Evolutionary conservation across 2,329 filamentous ascomycete species (phyloP), one percentile per base, ranked within the genome.

Genomic region (Berkeleyomyces rouxiae): DNA sequence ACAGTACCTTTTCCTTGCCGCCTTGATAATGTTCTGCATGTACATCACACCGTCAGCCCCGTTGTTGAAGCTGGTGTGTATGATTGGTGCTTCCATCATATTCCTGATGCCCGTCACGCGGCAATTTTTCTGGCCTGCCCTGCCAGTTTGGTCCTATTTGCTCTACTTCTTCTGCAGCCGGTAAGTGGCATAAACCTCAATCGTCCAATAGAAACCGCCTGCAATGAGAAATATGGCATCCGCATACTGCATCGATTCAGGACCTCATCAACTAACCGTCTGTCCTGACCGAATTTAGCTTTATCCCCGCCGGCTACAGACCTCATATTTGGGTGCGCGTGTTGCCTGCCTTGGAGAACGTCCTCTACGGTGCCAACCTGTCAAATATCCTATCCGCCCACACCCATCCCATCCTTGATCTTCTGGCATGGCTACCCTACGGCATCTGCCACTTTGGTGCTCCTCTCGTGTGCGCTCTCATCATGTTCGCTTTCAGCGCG

Each of bases 311-410:
- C 68, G 87, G 92, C 70, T 93, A 90, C 76, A 85, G 92, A 68
- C 91, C 91, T 65, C 87, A 90, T 66, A 96, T 96, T 69, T 96
- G 90, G 88, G 92, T 96, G 67, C 90, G 91, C 70, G 90, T 97
- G 37, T 81, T 97, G 43, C 92, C 92, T 3, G 90, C 92, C 16
- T 82, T 97, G 67, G 92, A 97, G 75, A 96, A 97, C 73, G 93
- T 97, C 66, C 80, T 97, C 42, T 97, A 96, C 71, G 92, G 92
- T 68, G 90, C 91, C 66, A 96, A 96, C 74, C 80, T 96, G 64
- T 95, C 90, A 76, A 96, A 96, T 73, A 95, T 96, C 70, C 82
- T 97, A 62, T 95, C 91, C 11, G 89, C 89, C 55, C 89, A 96
- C 75, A 88, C 92, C 69, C 85, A 88, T 73, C 82, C 87, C 5